Evolutionary conservation across 2,329 filamentous ascomycete species (phyloP), one percentile per base, ranked within the genome.

Genomic region (Alternaria ventricosa): DNA sequence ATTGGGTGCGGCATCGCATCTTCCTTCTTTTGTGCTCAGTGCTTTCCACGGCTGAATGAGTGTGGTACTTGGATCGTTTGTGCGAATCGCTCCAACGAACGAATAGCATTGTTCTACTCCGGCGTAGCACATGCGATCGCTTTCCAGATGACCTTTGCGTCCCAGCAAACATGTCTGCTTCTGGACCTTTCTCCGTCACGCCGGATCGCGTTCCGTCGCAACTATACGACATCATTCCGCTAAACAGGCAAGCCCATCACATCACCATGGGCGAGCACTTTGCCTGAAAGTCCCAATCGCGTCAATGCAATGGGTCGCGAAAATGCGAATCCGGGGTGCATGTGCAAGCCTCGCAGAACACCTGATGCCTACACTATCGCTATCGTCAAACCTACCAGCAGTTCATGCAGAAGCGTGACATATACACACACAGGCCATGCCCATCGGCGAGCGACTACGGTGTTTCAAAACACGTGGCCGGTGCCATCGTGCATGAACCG

Each of bases 381-480:
- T 47, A 30, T 46, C 28, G 20, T n/a, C 36, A 36, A 51, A 57
- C 50, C 36, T 57, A 41, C 47, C 60, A 53, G 27, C 60, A 45
- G 55, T 49, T 54, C 46, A 57, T 62, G 55, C 60, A 62, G 18
- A 28, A 61, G 59, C 59, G 54, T 43, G 55, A 43, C 22, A 55
- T 49, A 25, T 18, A 28, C 33, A 25, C 56, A 41, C 56, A 50
- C 18, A 18, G 15, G 55, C 23, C 43, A 55, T 43, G 54, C 36
- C 36, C 18, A 49, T 49, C 27, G 44, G 44, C 28, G 44, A 47
- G 28, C 44, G 36, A 47, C 44, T 33, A 46, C 28, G 41, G 57
- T 60, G 60, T 62, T 62, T 62, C 60, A 43, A 62, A 62, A 62
- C 60, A 55, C 60, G 23, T 62, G 60, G 60, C 60, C 60, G 56